Evolutionary conservation across 2,329 filamentous ascomycete species (phyloP).

Genomic region (Aciculosporium take): DNA sequence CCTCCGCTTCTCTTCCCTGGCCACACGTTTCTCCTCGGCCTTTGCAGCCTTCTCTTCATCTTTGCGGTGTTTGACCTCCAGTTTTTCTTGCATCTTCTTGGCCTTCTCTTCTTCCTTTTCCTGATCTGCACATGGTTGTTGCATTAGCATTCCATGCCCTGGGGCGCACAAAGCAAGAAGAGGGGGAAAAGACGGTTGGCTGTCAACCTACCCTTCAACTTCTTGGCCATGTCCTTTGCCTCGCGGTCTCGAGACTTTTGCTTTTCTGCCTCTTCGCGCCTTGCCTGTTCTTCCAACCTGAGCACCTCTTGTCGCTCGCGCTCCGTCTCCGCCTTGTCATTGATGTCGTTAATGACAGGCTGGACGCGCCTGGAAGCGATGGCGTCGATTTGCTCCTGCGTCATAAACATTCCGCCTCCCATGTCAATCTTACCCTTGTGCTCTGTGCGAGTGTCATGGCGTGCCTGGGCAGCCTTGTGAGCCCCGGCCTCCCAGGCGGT

Average conservation of each 20-base stretch:
- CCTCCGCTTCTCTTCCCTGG: conserved; percentile 33
- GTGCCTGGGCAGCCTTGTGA: conserved; percentile 50
- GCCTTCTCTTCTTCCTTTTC: conserved; percentile 26
- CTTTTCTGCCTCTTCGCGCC: conserved; percentile 35
- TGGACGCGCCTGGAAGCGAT: conserved; percentile 67
- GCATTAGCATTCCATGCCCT: conserved; percentile 7
- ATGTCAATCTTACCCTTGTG: conserved; percentile 48
- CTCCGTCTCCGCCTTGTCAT: conserved; percentile 60
- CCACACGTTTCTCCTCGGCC: conserved; percentile 35
- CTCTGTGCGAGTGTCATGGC: conserved; percentile 44
- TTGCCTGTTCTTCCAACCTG: conserved; percentile 43
- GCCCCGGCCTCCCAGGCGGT: conserved; percentile 72
- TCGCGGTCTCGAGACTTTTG: conserved; percentile 38
- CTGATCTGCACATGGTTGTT: conserved; percentile 22
- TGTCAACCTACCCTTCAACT: conserved; percentile 41
- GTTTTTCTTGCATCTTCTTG: conserved; percentile 11
- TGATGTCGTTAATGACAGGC: conserved; percentile 74
- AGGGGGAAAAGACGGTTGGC: too few relatives aligned
- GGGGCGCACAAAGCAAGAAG: neutral
- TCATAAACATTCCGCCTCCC: conserved; percentile 68
- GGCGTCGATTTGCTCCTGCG: conserved; percentile 61
- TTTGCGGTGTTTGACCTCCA: conserved; percentile 9
- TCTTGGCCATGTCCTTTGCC: conserved; percentile 37
- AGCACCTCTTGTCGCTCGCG: conserved; percentile 53
- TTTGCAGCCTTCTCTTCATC: conserved; percentile 33